Percentiles rank a stretch among this genome's conserved stretches.
phyloP scores from a whole-genome alignment of 257 asterid species.

The Scutellaria minor region DNA sequence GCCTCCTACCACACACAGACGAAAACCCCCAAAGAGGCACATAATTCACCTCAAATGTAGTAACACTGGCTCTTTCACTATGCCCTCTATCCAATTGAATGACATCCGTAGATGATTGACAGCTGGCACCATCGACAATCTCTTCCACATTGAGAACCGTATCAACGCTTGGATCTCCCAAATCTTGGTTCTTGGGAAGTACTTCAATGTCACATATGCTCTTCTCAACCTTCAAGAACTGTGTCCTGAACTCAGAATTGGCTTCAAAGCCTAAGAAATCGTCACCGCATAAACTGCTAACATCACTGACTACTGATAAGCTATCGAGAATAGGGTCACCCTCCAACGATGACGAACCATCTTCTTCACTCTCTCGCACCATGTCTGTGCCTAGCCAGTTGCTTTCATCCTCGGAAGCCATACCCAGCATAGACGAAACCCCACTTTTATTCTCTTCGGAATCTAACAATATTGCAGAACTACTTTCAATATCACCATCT shows the following conservation, averaged over 20 bases:
- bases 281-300: conserved; percentile 85
- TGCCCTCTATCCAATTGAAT: conserved; percentile 44
- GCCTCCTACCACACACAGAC: conserved; percentile 87
- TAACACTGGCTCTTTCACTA: conserved; percentile 48
- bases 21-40: conserved; percentile 90
- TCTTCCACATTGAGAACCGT: conserved; percentile 27
- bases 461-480: conserved; percentile 36
- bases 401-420: conserved; percentile 47
- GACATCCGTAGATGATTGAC: conserved; percentile 43
- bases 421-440: conserved; percentile 33
- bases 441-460: conserved; percentile 38
- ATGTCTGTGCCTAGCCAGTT: conserved; percentile 44
- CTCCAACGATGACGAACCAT: conserved; percentile 58
- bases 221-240: conserved; percentile 48
- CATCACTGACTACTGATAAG: conserved; percentile 77
- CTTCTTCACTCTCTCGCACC: neutral
- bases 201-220: conserved; percentile 42
- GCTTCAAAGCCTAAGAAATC: conserved; percentile 62
- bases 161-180: neutral
- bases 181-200: conserved; percentile 36
- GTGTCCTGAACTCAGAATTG: conserved; percentile 45
- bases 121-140: conserved; percentile 42
- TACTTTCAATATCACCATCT: conserved; percentile 40
- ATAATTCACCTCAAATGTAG: conserved; percentile 81
- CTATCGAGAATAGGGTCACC: conserved; percentile 58